Evolutionary conservation across 2,329 filamentous ascomycete genomes (phyloP).

Genomic region (Parastagonospora nodorum): DNA sequence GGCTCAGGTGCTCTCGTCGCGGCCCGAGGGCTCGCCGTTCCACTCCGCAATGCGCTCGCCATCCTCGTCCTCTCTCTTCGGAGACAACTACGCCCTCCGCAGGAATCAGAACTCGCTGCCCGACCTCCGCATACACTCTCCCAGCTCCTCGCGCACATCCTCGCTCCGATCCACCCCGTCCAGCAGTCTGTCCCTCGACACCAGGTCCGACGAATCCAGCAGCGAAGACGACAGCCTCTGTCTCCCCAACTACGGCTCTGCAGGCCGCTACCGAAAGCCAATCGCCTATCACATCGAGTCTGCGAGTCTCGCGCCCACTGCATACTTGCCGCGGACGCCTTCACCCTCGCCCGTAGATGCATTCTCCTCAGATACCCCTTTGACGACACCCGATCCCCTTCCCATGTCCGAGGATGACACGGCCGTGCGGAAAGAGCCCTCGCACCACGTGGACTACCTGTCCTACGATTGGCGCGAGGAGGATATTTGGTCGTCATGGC

Average conservation of each 20-base stretch:
- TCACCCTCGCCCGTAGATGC: slow-evolving; percentile 60
- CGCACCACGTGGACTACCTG: slow-evolving; percentile 91
- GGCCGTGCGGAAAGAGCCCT: slow-evolving; percentile 73
- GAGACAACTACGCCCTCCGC: slow-evolving; percentile 43
- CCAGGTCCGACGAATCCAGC: slow-evolving; percentile 55
- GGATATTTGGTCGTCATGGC: slow-evolving; percentile 97
- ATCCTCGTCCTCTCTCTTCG: slow-evolving; percentile 53
- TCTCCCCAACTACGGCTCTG: slow-evolving; percentile 51
- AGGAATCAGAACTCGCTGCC: slow-evolving; percentile 42
- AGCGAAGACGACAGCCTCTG: slow-evolving; percentile 50
- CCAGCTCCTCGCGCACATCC: slow-evolving; percentile 49
- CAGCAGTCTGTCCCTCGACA: slow-evolving; percentile 66
- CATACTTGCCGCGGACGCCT: slow-evolving; percentile 48
- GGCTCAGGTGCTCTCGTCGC: slow-evolving; percentile 46
- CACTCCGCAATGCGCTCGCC: slow-evolving; percentile 44
- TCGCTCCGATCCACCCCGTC: slow-evolving; percentile 68
- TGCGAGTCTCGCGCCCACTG: slow-evolving; percentile 46
- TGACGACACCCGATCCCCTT: slow-evolving; percentile 62
- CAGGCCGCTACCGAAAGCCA: slow-evolving; percentile 15
- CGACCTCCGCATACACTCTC: slow-evolving; percentile 44
- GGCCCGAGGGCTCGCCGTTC: slow-evolving; percentile 41
- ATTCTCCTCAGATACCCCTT: slow-evolving; percentile 45
- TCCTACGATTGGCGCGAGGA: slow-evolving; percentile 94
- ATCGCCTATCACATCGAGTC: slow-evolving; percentile 26
- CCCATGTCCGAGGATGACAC: slow-evolving; percentile 76